A percentile compares a stretch with the other conserved stretches of the same genome.
phyloP scores from a whole-genome alignment of 352 stramenopile species.

The Globisporangium cystogenes region DNA sequence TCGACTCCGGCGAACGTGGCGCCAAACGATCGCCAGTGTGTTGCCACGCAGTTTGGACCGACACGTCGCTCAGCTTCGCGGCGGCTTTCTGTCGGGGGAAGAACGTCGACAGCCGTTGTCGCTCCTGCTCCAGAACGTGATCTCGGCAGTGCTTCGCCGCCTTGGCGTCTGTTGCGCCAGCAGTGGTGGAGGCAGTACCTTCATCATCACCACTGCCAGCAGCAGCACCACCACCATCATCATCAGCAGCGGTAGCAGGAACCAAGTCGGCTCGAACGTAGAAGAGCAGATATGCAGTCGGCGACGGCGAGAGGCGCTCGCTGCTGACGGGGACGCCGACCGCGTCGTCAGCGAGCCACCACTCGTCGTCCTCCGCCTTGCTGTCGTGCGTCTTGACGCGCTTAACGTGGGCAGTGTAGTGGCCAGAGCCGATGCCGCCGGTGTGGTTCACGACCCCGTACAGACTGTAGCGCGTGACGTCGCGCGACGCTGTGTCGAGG shows the following conservation, averaged over 20 bases:
- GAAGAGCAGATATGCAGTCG: slow-evolving; percentile 69
- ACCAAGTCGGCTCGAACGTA: slow-evolving; percentile 49
- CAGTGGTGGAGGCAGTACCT: not conserved
- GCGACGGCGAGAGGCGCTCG: slow-evolving; percentile 31
- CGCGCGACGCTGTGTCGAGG: slow-evolving; percentile 31
- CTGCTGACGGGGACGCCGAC: slow-evolving; percentile 8
- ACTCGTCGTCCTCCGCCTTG: slow-evolving; percentile 23
- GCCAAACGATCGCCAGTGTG: not conserved
- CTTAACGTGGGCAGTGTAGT: slow-evolving; percentile 85
- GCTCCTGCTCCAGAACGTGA: not conserved
- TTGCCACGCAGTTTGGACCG: slow-evolving; percentile 3
- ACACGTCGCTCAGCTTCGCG: slow-evolving; percentile 3
- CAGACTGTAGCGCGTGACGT: slow-evolving; percentile 79
- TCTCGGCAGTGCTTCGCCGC: no score
- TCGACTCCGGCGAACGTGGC: not conserved
- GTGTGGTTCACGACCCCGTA: slow-evolving; percentile 95
- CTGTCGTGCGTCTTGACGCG: slow-evolving; percentile 18
- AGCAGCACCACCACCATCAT: not conserved
- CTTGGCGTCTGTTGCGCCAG: no score
- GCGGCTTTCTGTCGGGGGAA: slow-evolving; percentile 6
- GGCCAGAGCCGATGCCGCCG: slow-evolving; percentile 88
- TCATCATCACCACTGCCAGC: not conserved
- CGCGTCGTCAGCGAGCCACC: slow-evolving; percentile 95
- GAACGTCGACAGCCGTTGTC: slow-evolving; percentile 3
- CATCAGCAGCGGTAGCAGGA: not conserved